A percentile compares a stretch with the other conserved stretches of the same genome.
Conservation (phyloP, 139 green algal genomes). For the Coccomyxa sp. region DNA sequence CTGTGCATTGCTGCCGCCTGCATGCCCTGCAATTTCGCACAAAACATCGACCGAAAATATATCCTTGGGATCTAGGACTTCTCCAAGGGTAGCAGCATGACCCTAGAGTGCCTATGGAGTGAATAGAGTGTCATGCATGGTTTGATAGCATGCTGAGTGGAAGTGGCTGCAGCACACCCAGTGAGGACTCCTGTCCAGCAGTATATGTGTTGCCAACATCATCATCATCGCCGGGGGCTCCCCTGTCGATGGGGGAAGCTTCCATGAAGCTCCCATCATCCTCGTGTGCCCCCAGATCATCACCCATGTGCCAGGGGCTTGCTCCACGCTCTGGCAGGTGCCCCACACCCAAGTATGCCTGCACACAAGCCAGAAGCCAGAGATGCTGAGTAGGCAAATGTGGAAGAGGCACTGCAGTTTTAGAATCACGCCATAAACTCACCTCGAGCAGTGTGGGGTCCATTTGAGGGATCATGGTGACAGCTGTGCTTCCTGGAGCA, state of each 20-base stretch:
- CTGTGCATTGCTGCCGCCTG: conserved; percentile 3
- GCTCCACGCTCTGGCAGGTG: not conserved
- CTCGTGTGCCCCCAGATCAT: not conserved
- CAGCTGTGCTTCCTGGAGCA: not conserved
- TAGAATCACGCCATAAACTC: too few species aligned
- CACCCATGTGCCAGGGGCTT: not conserved
- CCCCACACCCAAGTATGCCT: not conserved
- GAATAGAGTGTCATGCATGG: too few species aligned
- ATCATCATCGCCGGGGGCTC: not conserved
- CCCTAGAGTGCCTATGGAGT: too few species aligned
- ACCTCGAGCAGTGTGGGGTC: conserved; percentile 6
- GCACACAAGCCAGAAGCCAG: not conserved
- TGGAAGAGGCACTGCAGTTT: not conserved
- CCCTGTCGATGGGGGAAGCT: not conserved
- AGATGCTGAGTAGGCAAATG: not conserved
- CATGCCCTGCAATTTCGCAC: not conserved
- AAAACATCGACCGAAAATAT: too few species aligned
- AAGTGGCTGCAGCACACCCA: too few species aligned
- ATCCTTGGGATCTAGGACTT: too few species aligned
- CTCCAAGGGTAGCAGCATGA: too few species aligned
- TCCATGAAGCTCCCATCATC: conserved; percentile 1
- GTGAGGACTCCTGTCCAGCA: too few species aligned
- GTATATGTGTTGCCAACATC: not conserved
- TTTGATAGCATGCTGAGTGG: too few species aligned
- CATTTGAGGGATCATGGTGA: conserved; percentile 8